phyloP scores from a whole-genome alignment of 1,139 yeast species.

The Zhuliangozyma blackwelliae region DNA sequence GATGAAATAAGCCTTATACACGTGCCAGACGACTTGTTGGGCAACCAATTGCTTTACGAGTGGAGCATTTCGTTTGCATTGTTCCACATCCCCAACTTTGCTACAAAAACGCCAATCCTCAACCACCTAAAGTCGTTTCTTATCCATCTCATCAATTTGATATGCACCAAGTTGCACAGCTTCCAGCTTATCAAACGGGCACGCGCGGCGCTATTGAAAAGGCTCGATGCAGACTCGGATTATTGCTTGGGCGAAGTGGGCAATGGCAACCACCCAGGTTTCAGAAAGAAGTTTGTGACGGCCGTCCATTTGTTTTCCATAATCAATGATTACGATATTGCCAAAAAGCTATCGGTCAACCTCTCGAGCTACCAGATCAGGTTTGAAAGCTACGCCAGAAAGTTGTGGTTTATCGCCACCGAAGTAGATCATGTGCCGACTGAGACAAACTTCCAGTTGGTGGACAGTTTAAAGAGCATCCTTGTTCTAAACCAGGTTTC shows the following conservation, averaged over 20 bases:
- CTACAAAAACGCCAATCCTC: constrained; percentile 12
- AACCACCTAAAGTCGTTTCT: constrained; percentile 27
- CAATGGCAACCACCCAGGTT: constrained; percentile 1
- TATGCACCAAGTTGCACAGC: constrained; percentile 26
- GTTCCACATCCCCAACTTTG: constrained; percentile 19
- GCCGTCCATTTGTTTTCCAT: constrained; percentile 31
- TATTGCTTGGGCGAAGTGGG: constrained; percentile 9
- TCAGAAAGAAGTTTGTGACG: constrained; percentile 8
- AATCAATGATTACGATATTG: constrained; percentile 34
- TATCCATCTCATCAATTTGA: constrained; percentile 27
- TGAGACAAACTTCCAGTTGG: constrained; percentile 8
- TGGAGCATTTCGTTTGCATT: constrained; percentile 30
- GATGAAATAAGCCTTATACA: constrained; percentile 10
- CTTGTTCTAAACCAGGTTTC: constrained; percentile 28
- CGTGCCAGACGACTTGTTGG: constrained; percentile 1
- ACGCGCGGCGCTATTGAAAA: constrained; percentile 13
- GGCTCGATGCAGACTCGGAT: constrained; percentile 11
- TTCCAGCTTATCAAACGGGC: constrained; percentile 20
- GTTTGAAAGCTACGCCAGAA: constrained; percentile 30
- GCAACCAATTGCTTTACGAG: constrained; percentile 18
- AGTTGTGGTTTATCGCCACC: constrained; percentile 30
- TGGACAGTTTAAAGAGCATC: constrained; percentile 27
- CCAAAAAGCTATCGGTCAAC: constrained; percentile 26
- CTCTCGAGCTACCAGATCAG: constrained; percentile 19
- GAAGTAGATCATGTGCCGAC: constrained; percentile 8